phyloP scores from a whole-genome alignment of 371 early-diverging fungal genomes.

The Encephalitozoon cuniculi region DNA sequence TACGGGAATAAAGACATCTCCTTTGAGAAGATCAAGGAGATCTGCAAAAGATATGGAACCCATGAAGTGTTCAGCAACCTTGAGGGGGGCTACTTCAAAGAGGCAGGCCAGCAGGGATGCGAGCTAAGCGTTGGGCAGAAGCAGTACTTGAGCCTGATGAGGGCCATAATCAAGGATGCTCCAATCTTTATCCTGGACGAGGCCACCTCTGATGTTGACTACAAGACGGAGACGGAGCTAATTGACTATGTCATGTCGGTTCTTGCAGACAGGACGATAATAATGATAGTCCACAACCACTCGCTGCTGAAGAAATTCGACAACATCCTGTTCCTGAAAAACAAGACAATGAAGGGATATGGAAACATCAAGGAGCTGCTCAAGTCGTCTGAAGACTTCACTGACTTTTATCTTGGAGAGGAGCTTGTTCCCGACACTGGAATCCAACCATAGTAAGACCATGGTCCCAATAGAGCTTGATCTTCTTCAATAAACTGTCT shows the following conservation, averaged over 20 bases:
- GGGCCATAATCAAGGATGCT: constrained; percentile 74
- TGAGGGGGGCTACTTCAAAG: constrained; percentile 66
- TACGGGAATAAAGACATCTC: constrained; percentile 62
- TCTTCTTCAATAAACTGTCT: background rate
- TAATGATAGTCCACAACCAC: constrained; percentile 53
- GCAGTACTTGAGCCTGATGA: constrained; percentile 66
- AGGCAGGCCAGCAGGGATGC: constrained; percentile 69
- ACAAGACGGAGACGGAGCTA: constrained; percentile 66
- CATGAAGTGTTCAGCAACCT: constrained; percentile 64
- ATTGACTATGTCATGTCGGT: constrained; percentile 26
- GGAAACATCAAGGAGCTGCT: background rate
- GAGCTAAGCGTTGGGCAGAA: constrained; percentile 79
- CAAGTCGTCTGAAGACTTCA: background rate
- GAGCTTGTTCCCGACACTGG: background rate
- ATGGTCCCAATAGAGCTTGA: background rate
- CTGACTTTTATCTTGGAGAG: constrained; percentile 8
- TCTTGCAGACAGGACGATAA: constrained; percentile 37
- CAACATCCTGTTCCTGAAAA: constrained; percentile 42
- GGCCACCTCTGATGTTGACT: constrained; percentile 82
- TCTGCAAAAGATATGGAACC: constrained; percentile 67
- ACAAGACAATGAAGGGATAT: constrained; percentile 14
- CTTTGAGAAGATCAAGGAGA: constrained; percentile 63
- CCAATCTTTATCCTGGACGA: constrained; percentile 80
- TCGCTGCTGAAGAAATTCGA: constrained; percentile 47
- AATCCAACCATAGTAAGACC: background rate